Percentiles rank a stretch among this genome's conserved stretches.
phyloP scores from a whole-genome alignment of 495 filamentous ascomycete species.

The Sphaerosporella brunnea region DNA sequence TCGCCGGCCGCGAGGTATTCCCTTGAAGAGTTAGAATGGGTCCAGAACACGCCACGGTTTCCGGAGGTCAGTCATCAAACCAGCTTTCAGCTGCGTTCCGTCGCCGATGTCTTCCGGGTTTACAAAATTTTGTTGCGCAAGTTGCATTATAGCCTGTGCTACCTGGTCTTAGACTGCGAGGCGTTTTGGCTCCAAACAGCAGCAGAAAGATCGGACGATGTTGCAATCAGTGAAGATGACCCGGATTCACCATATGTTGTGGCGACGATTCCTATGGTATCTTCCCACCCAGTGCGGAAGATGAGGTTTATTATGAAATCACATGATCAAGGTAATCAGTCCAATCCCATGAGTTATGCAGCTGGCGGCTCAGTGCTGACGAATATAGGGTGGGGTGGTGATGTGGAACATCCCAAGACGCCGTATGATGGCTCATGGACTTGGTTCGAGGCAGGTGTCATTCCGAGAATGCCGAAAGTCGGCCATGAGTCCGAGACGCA shows the following conservation, averaged over 20 bases:
- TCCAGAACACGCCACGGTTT: background rate
- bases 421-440: conserved; percentile 11
- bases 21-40: background rate
- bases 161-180: background rate
- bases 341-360: too few species aligned
- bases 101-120: background rate
- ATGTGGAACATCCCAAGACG: background rate
- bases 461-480: background rate
- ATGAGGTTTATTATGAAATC: conserved; percentile 8
- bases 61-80: background rate
- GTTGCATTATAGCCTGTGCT: background rate
- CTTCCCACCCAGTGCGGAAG: conserved; percentile 4
- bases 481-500: background rate
- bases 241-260: background rate
- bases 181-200: conserved; percentile 7
- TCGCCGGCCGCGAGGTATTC: background rate
- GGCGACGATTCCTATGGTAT: background rate
- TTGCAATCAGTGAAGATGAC: background rate
- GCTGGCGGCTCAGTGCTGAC: background rate
- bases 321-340: conserved; percentile 10
- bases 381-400: conserved; percentile 5
- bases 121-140: background rate
- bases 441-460: conserved; percentile 16
- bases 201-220: background rate
- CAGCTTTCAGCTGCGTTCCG: background rate